phyloP scores from a whole-genome alignment of 78 protist genomes.

The Andalucia godoyi region DNA sequence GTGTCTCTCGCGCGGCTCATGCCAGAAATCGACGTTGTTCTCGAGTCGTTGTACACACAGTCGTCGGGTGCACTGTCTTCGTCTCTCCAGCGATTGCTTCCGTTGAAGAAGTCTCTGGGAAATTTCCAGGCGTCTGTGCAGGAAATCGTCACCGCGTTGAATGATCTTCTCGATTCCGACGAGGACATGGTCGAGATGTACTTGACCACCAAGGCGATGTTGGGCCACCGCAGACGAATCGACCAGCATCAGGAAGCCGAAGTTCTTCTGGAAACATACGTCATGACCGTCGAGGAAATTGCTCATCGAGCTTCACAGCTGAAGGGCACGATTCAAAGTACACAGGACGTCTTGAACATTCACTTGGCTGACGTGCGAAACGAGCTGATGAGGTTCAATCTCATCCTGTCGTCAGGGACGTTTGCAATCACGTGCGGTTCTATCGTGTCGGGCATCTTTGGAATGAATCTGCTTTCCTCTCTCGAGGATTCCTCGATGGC shows the following conservation, averaged over 20 bases:
- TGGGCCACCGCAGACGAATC: neutral
- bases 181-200: constrained; percentile 7
- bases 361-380: neutral
- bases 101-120: too few species aligned
- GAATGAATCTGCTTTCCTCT: constrained; percentile 1
- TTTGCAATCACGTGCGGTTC: too few species aligned
- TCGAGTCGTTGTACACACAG: too few species aligned
- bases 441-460: constrained; percentile 1
- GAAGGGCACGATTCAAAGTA: neutral
- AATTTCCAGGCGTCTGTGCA: constrained; percentile 71
- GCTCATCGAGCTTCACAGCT: neutral
- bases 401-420: neutral
- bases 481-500: too few species aligned
- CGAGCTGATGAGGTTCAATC: neutral
- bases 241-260: neutral
- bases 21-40: too few species aligned
- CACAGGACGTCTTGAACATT: neutral
- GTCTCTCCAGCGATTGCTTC: too few species aligned
- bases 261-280: neutral
- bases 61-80: too few species aligned
- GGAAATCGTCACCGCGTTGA: constrained; percentile 61
- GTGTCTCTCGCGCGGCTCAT: too few species aligned
- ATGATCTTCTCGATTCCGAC: constrained; percentile 2
- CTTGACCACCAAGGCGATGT: neutral
- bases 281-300: neutral